Base-by-base conservation (phyloP, 1,139 yeast species). In the Sugiyamaella neomexicana region DNA sequence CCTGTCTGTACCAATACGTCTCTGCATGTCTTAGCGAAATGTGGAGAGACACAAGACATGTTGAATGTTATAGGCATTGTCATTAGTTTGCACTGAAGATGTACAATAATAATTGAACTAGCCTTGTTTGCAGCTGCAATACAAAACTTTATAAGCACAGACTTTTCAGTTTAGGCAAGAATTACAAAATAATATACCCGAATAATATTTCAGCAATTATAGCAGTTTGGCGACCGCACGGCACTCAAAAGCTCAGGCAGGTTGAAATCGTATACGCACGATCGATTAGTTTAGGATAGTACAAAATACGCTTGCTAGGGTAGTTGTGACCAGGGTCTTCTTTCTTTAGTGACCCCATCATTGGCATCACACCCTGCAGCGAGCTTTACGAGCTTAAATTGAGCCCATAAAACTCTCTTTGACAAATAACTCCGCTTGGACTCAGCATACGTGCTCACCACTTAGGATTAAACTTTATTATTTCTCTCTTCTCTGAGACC, bases 21-120 rank as follows among this genome's bases (percentile, higher is more conserved):
- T 20, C 5, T 20, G 25, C 25, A 20, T 20, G 25, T 20, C 25
- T 20, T 20, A 20, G 25, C 25, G 25, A 20, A 3, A 20, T 20
- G 25, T 20, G 25, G 25, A 20, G 25, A 20, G n/a, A 29, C 34
- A 5, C n/a, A 29, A 29, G 10, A 7, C 2, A 3, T 16, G 17
- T 36, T 32, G 37, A 12, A 5, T 20, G 3, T 20, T 20, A 3
- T 20, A 20, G 25, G 25, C 25, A 20, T 20, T 20, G 5, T 20
- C 25, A 20, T 20, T 20, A 20, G 32, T 12, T 8, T 32, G 39
- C 31, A n/a, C 39, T 17, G 9, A 44, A 16, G 31, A 44, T 44
- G 47, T 44, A 32, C 38, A 39, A 44, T 32, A 44, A 44, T 44
- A 44, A 34, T 31, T 44, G 15, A 44, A n/a, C 25, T 7, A 34